Evolutionary conservation across 139 green algal species (phyloP).

Genomic region (Tetradesmus lagerheimii): DNA sequence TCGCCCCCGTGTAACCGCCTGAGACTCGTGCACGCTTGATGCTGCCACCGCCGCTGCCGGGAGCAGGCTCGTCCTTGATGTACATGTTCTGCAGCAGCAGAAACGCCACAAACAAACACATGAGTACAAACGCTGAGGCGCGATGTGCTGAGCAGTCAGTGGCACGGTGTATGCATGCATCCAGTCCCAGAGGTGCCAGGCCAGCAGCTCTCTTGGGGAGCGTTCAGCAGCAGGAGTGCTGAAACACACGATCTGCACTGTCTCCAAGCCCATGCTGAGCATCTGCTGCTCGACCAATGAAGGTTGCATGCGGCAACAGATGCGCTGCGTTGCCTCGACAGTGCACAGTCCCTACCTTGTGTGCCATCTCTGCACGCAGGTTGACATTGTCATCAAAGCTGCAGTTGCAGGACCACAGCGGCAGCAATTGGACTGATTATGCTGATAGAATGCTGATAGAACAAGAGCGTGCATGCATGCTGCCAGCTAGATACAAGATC

Average conservation of each 20-base stretch:
- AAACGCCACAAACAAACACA: too few relatives aligned
- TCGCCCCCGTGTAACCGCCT: neutral
- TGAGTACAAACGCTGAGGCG: too few relatives aligned
- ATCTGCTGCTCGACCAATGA: neutral
- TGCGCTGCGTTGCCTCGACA: neutral
- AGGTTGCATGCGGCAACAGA: neutral
- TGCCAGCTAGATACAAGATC: neutral
- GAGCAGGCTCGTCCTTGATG: constrained; percentile 67
- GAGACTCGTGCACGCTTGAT: constrained; percentile 37
- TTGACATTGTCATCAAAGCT: constrained; percentile 80
- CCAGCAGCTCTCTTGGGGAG: too few relatives aligned
- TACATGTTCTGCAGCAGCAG: constrained; percentile 74
- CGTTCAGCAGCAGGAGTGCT: neutral
- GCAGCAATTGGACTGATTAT: neutral
- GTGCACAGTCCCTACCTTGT: constrained; percentile 64
- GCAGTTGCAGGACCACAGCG: constrained; percentile 36
- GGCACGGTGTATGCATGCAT: too few relatives aligned
- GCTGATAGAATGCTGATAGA: neutral
- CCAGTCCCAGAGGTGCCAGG: too few relatives aligned
- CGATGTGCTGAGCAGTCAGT: too few relatives aligned
- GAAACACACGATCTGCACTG: neutral
- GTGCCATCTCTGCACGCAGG: constrained; percentile 90
- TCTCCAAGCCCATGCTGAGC: neutral
- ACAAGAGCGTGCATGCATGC: neutral
- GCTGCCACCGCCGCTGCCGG: neutral